Percentiles rank a stretch among this genome's conserved stretches.
phyloP scores from a whole-genome alignment of 768 basidiomycete species.

The Termitomyces sp. region DNA sequence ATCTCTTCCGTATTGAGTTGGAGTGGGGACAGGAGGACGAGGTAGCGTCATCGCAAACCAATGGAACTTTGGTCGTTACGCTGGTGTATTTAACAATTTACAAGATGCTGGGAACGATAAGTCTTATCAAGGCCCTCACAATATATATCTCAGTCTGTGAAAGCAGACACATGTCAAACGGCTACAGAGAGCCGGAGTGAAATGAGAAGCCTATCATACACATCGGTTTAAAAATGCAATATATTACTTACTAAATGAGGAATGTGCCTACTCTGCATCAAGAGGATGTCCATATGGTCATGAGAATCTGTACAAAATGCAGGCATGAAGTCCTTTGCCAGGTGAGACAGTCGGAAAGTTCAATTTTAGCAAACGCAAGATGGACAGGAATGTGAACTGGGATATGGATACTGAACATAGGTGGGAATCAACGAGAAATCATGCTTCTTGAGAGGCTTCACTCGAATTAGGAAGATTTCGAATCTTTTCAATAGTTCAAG shows the following conservation, averaged over 20 bases:
- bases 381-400: background rate
- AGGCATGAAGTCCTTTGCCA: constrained; percentile 5
- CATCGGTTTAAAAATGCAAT: constrained; percentile 5
- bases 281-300: constrained; percentile 6
- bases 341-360: constrained; percentile 7
- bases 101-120: background rate
- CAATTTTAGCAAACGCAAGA: constrained; percentile 1
- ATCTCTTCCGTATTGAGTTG: constrained; percentile 53
- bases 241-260: constrained; percentile 7
- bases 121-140: background rate
- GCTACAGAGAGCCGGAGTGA: background rate
- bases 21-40: constrained; percentile 37
- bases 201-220: constrained; percentile 4
- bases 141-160: background rate
- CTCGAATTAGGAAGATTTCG: constrained; percentile 48
- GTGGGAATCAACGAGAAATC: background rate
- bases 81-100: constrained; percentile 14
- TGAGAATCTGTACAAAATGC: constrained; percentile 6
- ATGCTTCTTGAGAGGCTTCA: constrained; percentile 24
- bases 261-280: constrained; percentile 8
- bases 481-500: constrained; percentile 33
- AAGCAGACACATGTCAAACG: background rate
- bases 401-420: background rate
- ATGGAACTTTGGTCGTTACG: constrained; percentile 36
- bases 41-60: constrained; percentile 36